phyloP scores from a whole-genome alignment of 148 eudicot genomes.

The Arbutus unedo region DNA sequence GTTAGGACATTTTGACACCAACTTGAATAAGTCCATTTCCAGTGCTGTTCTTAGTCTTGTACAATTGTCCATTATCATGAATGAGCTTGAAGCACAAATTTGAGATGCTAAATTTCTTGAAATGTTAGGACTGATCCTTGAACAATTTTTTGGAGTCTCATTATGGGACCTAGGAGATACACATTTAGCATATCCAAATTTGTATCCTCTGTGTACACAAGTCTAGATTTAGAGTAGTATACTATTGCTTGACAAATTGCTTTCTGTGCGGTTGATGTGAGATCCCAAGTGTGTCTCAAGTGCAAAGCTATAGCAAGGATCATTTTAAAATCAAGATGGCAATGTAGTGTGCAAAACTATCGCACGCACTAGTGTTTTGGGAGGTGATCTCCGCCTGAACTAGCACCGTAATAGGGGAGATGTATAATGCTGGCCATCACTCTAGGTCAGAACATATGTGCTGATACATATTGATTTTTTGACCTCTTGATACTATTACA shows the following conservation, averaged over 20 bases:
- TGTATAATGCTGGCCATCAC: not conserved
- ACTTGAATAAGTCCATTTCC: not conserved
- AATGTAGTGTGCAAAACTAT: too few species aligned
- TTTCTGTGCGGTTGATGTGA: not conserved
- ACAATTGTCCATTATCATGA: not conserved
- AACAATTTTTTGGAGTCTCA: not conserved
- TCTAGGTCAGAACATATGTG: not conserved
- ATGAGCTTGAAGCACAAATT: not conserved
- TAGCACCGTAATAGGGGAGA: not conserved
- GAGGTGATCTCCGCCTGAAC: not conserved
- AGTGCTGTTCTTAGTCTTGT: not conserved
- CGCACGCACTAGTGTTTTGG: too few species aligned
- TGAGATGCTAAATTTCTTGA: not conserved
- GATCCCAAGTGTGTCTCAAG: too few species aligned
- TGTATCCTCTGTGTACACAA: not conserved
- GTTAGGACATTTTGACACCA: not conserved
- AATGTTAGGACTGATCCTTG: not conserved
- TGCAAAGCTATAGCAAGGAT: not conserved
- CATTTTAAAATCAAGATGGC: too few species aligned
- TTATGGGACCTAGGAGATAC: not conserved
- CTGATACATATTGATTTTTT: not conserved
- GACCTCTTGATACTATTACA: not conserved
- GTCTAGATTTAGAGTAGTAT: not conserved
- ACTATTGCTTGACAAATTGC: not conserved
- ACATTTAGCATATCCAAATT: not conserved